phyloP scores from a whole-genome alignment of 2,329 filamentous ascomycete species.

The Phaeosphaeriaceae sp. region DNA sequence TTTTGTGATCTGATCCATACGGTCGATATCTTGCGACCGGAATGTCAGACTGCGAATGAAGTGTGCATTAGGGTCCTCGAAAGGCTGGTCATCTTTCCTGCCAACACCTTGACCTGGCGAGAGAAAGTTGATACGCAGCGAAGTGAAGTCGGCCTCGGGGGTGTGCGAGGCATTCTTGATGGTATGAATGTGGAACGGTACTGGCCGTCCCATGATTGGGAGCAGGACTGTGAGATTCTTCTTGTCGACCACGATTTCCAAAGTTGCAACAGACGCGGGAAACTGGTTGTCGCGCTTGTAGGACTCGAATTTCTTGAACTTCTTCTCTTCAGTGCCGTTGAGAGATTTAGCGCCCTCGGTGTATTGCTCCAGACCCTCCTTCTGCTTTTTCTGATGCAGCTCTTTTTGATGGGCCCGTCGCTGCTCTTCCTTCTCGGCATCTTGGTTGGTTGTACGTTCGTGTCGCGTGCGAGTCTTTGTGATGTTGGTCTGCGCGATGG shows the following conservation, averaged over 20 bases:
- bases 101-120: slow-evolving; percentile 97
- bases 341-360: slow-evolving; percentile 83
- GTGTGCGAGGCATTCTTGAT: slow-evolving; percentile 99
- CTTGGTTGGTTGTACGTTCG: slow-evolving; percentile 84
- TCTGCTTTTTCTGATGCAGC: slow-evolving; percentile 84
- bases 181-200: slow-evolving; percentile 96
- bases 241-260: slow-evolving; percentile 87
- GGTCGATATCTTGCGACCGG: slow-evolving; percentile 84
- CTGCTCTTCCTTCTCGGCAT: slow-evolving; percentile 87
- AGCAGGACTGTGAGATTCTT: slow-evolving; percentile 91
- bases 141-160: slow-evolving; percentile 92
- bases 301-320: slow-evolving; percentile 98
- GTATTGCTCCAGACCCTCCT: slow-evolving; percentile 84
- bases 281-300: slow-evolving; percentile 98
- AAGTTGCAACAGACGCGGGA: slow-evolving; percentile 79
- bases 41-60: slow-evolving; percentile 97
- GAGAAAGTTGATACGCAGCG: slow-evolving; percentile 94
- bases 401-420: slow-evolving; percentile 94
- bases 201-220: slow-evolving; percentile 95
- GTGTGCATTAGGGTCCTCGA: slow-evolving; percentile 94
- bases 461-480: slow-evolving; percentile 91
- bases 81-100: slow-evolving; percentile 95
- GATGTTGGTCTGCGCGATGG: slow-evolving; percentile 93
- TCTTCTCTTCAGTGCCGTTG: slow-evolving; percentile 93
- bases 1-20: slow-evolving; percentile 88